Percentiles rank a stretch among this genome's conserved stretches.
phyloP scores from a whole-genome alignment of 208 protist genomes.

The Leishmania braziliensis region DNA sequence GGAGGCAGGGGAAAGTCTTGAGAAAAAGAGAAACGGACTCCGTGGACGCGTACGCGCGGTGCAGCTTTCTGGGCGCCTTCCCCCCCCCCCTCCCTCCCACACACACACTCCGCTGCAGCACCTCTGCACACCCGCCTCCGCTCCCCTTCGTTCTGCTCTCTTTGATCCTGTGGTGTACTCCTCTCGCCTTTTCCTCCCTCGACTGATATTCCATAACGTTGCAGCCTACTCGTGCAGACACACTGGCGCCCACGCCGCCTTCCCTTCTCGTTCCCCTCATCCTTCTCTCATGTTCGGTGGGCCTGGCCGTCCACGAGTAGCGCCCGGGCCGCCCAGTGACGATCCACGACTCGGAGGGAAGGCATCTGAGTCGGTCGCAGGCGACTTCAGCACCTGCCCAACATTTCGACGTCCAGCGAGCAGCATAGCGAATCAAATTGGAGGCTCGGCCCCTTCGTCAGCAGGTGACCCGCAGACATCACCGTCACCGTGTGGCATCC shows the following conservation, averaged over 20 bases:
- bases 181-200: neutral
- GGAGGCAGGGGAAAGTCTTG: neutral
- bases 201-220: neutral
- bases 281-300: conserved; percentile 8
- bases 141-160: neutral
- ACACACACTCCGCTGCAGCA: neutral
- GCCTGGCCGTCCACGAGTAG: conserved; percentile 14
- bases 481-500: conserved; percentile 12
- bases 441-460: neutral
- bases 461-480: neutral
- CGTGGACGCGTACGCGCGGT: neutral
- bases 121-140: neutral
- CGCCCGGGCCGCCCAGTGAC: neutral
- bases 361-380: neutral
- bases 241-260: neutral
- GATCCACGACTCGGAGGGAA: neutral
- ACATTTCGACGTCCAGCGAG: neutral
- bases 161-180: neutral
- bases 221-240: neutral
- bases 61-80: neutral
- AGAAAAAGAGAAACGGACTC: neutral
- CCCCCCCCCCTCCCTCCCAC: neutral
- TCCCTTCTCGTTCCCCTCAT: neutral
- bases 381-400: neutral
- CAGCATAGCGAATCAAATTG: neutral